Base-by-base conservation (phyloP, 2,329 filamentous ascomycete species). In the Escovopsis sp. region DNA sequence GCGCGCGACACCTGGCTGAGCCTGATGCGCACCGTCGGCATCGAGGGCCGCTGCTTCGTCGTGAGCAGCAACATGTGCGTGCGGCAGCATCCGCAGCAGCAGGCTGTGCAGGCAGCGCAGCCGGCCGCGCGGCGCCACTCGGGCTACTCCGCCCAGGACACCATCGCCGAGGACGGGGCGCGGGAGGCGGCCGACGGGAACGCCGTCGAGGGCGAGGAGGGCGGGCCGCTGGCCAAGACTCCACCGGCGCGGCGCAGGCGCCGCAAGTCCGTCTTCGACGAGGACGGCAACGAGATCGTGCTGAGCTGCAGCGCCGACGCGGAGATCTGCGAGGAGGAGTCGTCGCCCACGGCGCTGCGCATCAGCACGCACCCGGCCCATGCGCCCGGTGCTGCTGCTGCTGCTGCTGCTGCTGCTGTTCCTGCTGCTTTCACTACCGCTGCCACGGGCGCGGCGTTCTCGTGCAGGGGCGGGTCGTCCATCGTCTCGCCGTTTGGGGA, bases 21-120 rank as follows among this genome's bases (percentile, higher is more conserved):
- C 0, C 65, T 93, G n/a, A 81, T 94, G 77, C 73, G 81, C 40
- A 94, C 87, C 0, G 69, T 91, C 7, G 87, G 77, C 3, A 71
- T 76, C 41, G 89, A 96, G 59, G 84, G 87, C 0, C 71, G 88
- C 15, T 84, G 84, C 50, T 88, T 93, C 50, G 87, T 95, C 14
- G 65, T 95, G 4, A 86, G 77, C 54, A 79, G 84, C 36, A 94
- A 94, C 58, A 88, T 93, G 67, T 88, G 82, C 54, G 72, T 84
- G 32, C 14, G 42, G 34, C n/a, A 32, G 33, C 20, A 20, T n/a
- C n/a, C n/a, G 20, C 20, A 20, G 20, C 20, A 20, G 20, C n/a
- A n/a, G n/a, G n/a, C n/a, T n/a, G n/a, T n/a, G n/a, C n/a, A n/a
- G n/a, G n/a, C n/a, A n/a, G n/a, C n/a, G 20, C 2, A 20, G 20